phyloP scores from a whole-genome alignment of 371 early-diverging fungal genomes.

The Synchytrium microbalum region DNA sequence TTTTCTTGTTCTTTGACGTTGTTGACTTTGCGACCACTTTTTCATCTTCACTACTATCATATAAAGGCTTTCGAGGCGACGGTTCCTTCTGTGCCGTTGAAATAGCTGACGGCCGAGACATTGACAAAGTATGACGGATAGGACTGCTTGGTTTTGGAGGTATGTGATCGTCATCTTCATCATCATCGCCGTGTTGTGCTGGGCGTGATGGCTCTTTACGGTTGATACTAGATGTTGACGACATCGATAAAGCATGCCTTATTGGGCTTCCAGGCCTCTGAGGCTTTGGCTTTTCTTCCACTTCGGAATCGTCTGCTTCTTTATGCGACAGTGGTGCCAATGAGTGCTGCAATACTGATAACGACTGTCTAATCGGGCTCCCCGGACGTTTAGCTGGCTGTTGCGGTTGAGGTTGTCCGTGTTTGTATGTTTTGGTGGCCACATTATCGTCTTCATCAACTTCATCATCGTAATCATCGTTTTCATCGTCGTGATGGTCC shows the following conservation, averaged over 20 bases:
- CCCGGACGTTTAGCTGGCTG: too few species aligned
- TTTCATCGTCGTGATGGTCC: too few species aligned
- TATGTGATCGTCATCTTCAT: not conserved
- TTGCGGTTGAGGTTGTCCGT: too few species aligned
- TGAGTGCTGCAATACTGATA: too few species aligned
- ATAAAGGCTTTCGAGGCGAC: not conserved
- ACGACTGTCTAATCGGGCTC: too few species aligned
- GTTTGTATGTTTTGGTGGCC: too few species aligned
- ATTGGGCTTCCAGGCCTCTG: not conserved
- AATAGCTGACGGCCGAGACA: not conserved
- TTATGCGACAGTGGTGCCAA: not conserved
- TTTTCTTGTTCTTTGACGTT: too few species aligned
- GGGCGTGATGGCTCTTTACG: not conserved
- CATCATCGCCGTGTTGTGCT: not conserved
- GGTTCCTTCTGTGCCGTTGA: not conserved
- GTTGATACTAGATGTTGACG: not conserved
- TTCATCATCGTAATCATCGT: too few species aligned
- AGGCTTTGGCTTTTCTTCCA: not conserved
- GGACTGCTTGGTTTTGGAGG: not conserved
- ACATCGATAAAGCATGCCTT: not conserved
- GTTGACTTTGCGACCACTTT: not conserved
- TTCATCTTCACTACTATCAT: not conserved
- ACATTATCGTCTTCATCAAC: too few species aligned
- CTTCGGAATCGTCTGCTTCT: not conserved
- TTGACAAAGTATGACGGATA: not conserved